A percentile compares a stretch with the other conserved stretches of the same genome.
phyloP scores from a whole-genome alignment of 2,329 filamentous ascomycete genomes.

The Cladosporium sp. region DNA sequence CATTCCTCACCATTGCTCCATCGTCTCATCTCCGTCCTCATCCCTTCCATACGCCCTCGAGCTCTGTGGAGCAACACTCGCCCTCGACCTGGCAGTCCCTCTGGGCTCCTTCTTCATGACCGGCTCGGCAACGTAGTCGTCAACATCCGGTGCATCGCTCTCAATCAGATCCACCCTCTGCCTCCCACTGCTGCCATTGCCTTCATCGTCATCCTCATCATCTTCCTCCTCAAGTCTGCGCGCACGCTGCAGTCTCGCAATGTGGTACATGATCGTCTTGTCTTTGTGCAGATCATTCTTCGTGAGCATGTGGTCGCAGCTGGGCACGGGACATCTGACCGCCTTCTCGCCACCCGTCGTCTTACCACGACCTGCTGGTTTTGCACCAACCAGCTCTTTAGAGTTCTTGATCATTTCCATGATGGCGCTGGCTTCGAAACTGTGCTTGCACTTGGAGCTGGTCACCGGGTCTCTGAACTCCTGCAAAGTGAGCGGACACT shows the following conservation, averaged over 20 bases:
- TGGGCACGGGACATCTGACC: conserved; percentile 64
- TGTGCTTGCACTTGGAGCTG: conserved; percentile 69
- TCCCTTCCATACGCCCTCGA: conserved; percentile 21
- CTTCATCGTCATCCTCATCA: conserved; percentile 42
- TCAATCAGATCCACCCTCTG: conserved; percentile 35
- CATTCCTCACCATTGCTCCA: conserved; percentile 18
- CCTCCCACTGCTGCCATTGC: conserved; percentile 32
- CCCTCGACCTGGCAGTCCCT: conserved; percentile 9
- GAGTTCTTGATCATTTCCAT: conserved; percentile 51
- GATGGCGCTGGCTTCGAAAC: conserved; percentile 69
- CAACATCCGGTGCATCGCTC: conserved; percentile 31
- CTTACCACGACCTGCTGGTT: conserved; percentile 22
- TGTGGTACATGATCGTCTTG: conserved; percentile 58
- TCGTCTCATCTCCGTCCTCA: conserved; percentile 21
- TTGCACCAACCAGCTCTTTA: conserved; percentile 26
- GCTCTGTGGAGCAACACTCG: conserved; percentile 12
- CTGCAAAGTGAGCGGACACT: conserved; percentile 69
- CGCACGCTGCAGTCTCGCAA: conserved; percentile 56
- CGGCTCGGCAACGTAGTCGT: conserved; percentile 25
- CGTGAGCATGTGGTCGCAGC: conserved; percentile 60
- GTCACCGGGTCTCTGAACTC: conserved; percentile 68
- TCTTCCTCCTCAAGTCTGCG: conserved; percentile 50
- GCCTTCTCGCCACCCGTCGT: conserved; percentile 31
- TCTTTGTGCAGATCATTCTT: conserved; percentile 60
- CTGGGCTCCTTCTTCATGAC: conserved; percentile 24